Evolutionary conservation across 768 basidiomycete genomes (phyloP), one percentile per base, ranked within the genome.

Genomic region (Termitomyces sp.): DNA sequence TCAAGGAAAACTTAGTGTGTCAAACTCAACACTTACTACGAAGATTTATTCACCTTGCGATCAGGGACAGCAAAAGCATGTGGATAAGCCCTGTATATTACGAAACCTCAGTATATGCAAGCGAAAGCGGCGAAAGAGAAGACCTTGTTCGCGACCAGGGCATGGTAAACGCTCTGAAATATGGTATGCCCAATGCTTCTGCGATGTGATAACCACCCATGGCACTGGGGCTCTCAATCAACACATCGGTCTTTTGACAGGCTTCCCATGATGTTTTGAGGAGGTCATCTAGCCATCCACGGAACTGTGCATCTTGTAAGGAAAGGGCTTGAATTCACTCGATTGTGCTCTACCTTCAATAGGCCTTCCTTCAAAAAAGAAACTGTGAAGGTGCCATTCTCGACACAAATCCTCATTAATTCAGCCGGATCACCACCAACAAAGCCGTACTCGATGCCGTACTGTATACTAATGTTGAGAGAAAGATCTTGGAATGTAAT

Each of bases 21-120:
- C 4, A 33, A 41, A 36, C 24, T 45, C 3, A 2, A 27, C 31
- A 22, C 18, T 34, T 27, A 30, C 34, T 30, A 31, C 34, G 36
- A 18, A 54, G 6, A 15, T 34, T 54, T 61, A 39, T 55, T 36
- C 53, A 88, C 91, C 83, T 97, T 98, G 66, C 84, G 87, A 55
- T 98, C 97, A 3, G 97, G 97, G 3, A 98, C 97, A 15, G 95
- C 97, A 65, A 99, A 96, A 2, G 96, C 95, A 69, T 98, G 96
- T 2, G 97, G 96, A 72, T 98, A 99, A 6, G 91, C 95, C 67
- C 91, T 90, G 55, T 8, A 53, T 9, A 39, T 34, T 30, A 51
- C 24, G 46, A 42, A 22, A 57, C 27, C 13, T 37, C 18, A 33
- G 33, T 52, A 60, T 27, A 67, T 65, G 37, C 37, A 31, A 36